Conservation (phyloP, 257 asterid genomes). For the Forsythia suspensa region DNA sequence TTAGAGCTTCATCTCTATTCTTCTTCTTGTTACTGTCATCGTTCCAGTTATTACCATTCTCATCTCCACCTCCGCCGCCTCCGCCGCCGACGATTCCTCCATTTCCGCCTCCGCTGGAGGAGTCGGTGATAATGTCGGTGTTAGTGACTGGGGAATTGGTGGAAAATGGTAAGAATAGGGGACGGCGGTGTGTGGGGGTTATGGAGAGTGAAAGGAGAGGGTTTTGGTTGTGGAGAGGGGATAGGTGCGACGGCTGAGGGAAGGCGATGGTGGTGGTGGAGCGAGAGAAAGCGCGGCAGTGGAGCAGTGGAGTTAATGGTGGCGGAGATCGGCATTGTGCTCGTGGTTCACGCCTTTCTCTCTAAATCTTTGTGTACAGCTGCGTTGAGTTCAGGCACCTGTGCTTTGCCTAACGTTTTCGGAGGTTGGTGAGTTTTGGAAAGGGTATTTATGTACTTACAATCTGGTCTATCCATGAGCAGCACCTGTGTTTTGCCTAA, state of each 20-base stretch:
- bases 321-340: conserved; percentile 39
- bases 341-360: background rate
- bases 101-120: conserved; percentile 24
- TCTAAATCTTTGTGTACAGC: background rate
- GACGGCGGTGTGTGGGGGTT: conserved; percentile 1
- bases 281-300: conserved; percentile 21
- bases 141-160: conserved; percentile 29
- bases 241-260: conserved; percentile 13
- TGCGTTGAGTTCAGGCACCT: background rate
- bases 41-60: conserved; percentile 25
- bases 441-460: background rate
- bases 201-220: conserved; percentile 6
- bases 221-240: conserved; percentile 16
- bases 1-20: conserved; percentile 55
- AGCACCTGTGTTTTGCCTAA: background rate
- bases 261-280: conserved; percentile 13
- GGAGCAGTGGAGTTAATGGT: conserved; percentile 25
- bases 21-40: conserved; percentile 43
- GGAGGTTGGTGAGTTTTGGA: background rate
- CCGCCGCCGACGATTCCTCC: conserved; percentile 25
- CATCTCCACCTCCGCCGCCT: conserved; percentile 40
- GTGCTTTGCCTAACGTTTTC: too few species aligned
- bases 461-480: too few species aligned
- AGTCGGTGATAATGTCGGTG: conserved; percentile 26
- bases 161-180: conserved; percentile 32